Evolutionary conservation across 495 filamentous ascomycete genomes (phyloP).

Genomic region (Cryomyces minteri): DNA sequence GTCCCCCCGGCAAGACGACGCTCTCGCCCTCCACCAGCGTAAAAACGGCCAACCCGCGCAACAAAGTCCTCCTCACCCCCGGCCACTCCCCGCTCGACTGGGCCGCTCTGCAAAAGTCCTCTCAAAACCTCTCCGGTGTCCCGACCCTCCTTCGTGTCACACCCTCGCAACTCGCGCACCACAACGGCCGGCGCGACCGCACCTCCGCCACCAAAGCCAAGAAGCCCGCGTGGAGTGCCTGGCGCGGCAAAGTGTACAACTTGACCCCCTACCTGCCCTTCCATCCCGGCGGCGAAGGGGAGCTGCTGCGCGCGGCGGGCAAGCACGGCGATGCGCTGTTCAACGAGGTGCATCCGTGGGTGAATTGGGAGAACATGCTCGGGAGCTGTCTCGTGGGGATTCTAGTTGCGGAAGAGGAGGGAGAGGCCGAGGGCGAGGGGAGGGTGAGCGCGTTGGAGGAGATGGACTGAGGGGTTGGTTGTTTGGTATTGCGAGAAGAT

Average conservation of each 20-base stretch:
- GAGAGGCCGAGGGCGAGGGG: neutral
- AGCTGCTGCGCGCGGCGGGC: slow-evolving; percentile 66
- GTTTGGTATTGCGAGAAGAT: no score
- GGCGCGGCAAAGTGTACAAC: slow-evolving; percentile 83
- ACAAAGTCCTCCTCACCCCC: slow-evolving; percentile 56
- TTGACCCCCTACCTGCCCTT: slow-evolving; percentile 76
- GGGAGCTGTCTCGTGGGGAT: slow-evolving; percentile 72
- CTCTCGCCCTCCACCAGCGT: slow-evolving; percentile 4
- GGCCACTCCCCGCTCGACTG: slow-evolving; percentile 92
- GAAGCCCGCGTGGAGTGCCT: slow-evolving; percentile 66
- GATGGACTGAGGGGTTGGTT: slow-evolving; percentile 14
- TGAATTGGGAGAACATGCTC: slow-evolving; percentile 92
- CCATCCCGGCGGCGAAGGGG: slow-evolving; percentile 79
- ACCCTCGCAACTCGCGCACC: slow-evolving; percentile 52
- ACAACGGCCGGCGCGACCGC: slow-evolving; percentile 61
- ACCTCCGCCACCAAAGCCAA: no score
- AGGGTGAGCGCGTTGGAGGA: slow-evolving; percentile 11
- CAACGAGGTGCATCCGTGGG: slow-evolving; percentile 89
- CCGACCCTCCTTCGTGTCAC: slow-evolving; percentile 44
- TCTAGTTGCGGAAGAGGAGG: slow-evolving; percentile 60
- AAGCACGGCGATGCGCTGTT: slow-evolving; percentile 65
- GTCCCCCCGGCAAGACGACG: slow-evolving; percentile 12
- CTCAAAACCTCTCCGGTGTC: slow-evolving; percentile 40
- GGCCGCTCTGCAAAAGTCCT: slow-evolving; percentile 55
- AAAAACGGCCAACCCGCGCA: slow-evolving; percentile 15